phyloP scores from a whole-genome alignment of 306 rosid genomes.

The Carpinus viminea region DNA sequence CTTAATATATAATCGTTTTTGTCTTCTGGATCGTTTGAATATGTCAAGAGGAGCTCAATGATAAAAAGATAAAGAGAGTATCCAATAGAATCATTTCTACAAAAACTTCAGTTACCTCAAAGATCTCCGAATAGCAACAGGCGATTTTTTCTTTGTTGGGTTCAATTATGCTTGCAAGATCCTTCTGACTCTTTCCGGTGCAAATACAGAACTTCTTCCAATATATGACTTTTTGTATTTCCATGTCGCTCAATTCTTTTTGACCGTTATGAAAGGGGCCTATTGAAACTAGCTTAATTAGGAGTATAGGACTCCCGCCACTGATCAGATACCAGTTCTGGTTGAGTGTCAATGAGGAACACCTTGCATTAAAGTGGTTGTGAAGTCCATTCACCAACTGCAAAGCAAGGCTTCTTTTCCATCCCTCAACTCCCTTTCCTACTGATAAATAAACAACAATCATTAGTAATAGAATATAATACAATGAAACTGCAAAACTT shows the following conservation, averaged over 20 bases:
- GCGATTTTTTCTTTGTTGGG: neutral
- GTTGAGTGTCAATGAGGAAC: too few relatives aligned
- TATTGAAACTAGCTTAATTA: constrained; percentile 10
- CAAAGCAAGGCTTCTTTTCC: too few relatives aligned
- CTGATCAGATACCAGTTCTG: too few relatives aligned
- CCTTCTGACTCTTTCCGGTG: neutral
- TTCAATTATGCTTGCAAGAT: too few relatives aligned
- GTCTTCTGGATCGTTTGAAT: neutral
- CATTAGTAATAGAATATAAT: too few relatives aligned
- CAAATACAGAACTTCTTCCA: neutral
- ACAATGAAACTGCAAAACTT: too few relatives aligned
- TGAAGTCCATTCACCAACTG: too few relatives aligned
- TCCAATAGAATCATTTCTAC: constrained; percentile 13
- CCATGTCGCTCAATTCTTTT: constrained; percentile 6
- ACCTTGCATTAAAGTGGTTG: too few relatives aligned
- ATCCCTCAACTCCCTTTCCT: too few relatives aligned
- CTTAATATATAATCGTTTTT: neutral
- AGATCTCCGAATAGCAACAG: neutral
- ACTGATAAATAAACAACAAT: too few relatives aligned
- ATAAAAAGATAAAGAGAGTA: constrained; percentile 30
- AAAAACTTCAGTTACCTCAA: neutral
- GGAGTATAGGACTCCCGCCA: constrained; percentile 20
- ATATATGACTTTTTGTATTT: neutral
- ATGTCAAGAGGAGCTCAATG: constrained; percentile 22
- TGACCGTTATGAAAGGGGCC: constrained; percentile 25